These are phyloP conservation scores for Pleurotus sapidus DNA, from an alignment of 768 basidiomycete genomes.

Conservation along the genomic window DNA sequence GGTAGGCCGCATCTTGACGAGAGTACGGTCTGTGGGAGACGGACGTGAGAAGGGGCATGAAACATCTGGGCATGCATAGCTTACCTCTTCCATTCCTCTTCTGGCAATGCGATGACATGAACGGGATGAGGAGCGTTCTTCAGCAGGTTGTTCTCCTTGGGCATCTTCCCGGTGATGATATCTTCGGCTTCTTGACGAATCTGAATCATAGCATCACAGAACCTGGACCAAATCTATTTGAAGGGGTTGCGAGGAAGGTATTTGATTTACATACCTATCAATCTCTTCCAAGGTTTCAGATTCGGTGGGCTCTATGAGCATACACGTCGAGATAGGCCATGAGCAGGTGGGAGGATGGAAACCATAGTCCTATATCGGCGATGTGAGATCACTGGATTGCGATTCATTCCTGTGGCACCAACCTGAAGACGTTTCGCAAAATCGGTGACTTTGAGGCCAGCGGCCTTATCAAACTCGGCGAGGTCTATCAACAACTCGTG, in stretches of 20 bases:
- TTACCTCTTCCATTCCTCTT: constrained; percentile 84
- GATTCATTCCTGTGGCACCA: constrained; percentile 7
- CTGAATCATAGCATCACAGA: constrained; percentile 98
- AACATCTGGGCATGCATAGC: constrained; percentile 15
- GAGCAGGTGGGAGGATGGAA: constrained; percentile 98
- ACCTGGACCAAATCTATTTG: constrained; percentile 41
- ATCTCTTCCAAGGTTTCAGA: constrained; percentile 93
- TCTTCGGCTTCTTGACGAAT: constrained; percentile 92
- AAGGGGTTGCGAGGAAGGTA: neutral
- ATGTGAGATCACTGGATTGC: neutral
- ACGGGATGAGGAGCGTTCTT: constrained; percentile 94
- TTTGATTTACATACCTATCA: constrained; percentile 53
- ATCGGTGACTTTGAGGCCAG: constrained; percentile 90
- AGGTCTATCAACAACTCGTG: constrained; percentile 96
- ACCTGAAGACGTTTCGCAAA: constrained; percentile 96
- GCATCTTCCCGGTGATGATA: constrained; percentile 82
- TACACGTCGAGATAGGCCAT: constrained; percentile 96
- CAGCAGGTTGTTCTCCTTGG: constrained; percentile 87
- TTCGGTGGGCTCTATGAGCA: constrained; percentile 98
- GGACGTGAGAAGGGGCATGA: constrained; percentile 8
- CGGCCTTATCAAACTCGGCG: constrained; percentile 89
- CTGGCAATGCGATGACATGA: constrained; percentile 65
- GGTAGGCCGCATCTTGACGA: constrained; percentile 88
- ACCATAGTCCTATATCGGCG: constrained; percentile 65
- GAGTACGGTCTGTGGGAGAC: constrained; percentile 69